A percentile compares a stretch with the other conserved stretches of the same genome.
phyloP scores from a whole-genome alignment of 371 early-diverging fungal species.

The Saksenaea vasiformis region DNA sequence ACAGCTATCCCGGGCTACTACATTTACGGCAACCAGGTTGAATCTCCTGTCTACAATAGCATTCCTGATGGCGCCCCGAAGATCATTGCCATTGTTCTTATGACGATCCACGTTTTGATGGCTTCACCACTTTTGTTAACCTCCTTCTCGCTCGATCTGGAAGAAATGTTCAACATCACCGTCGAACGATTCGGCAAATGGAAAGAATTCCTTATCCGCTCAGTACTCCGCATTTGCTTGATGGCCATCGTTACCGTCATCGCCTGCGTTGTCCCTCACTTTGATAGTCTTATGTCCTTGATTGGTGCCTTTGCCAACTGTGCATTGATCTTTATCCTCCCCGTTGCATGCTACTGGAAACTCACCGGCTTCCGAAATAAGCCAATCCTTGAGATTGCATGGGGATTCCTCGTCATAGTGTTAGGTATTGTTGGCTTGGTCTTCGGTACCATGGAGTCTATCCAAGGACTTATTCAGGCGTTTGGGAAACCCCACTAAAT shows the following conservation, averaged over 20 bases:
- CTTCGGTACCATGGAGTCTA: slow-evolving; percentile 77
- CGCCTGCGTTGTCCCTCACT: slow-evolving; percentile 77
- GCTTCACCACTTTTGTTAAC: slow-evolving; percentile 84
- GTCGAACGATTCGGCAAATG: slow-evolving; percentile 51
- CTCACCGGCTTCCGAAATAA: slow-evolving; percentile 73
- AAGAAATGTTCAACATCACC: slow-evolving; percentile 60
- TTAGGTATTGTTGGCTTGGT: slow-evolving; percentile 74
- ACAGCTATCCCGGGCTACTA: slow-evolving; percentile 81
- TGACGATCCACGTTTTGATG: slow-evolving; percentile 82
- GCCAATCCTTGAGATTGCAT: slow-evolving; percentile 53
- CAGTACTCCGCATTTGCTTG: slow-evolving; percentile 55
- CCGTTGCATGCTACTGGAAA: slow-evolving; percentile 75
- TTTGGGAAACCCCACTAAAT: slow-evolving; percentile 27
- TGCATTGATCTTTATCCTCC: slow-evolving; percentile 82
- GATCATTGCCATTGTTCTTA: slow-evolving; percentile 69
- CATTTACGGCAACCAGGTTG: slow-evolving; percentile 72
- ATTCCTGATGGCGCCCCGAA: slow-evolving; percentile 69
- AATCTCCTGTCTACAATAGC: slow-evolving; percentile 75
- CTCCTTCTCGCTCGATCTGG: slow-evolving; percentile 76
- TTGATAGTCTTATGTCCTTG: slow-evolving; percentile 81
- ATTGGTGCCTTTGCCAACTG: slow-evolving; percentile 82
- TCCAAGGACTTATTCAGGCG: slow-evolving; percentile 57
- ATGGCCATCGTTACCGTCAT: slow-evolving; percentile 54
- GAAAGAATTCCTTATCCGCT: slow-evolving; percentile 60
- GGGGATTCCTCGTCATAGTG: slow-evolving; percentile 59